Evolutionary conservation across 371 early-diverging fungal genomes (phyloP).

Genomic region (Actinomortierella ambigua): DNA sequence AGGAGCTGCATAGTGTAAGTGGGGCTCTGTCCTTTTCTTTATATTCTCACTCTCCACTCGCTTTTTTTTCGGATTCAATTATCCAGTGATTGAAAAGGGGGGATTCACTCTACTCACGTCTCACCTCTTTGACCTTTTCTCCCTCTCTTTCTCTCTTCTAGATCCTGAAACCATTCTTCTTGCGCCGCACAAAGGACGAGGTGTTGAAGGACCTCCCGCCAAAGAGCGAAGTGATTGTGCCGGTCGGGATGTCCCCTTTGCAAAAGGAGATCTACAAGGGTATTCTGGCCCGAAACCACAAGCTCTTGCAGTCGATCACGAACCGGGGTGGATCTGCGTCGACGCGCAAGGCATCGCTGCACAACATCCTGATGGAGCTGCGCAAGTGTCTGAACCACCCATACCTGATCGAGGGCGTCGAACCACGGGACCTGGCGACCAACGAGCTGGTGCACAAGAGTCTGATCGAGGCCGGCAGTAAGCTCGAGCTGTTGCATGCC

Average conservation of each 20-base stretch:
- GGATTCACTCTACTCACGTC: no score
- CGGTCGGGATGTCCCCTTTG: conserved; percentile 74
- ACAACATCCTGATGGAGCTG: conserved; percentile 72
- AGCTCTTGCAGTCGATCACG: conserved; percentile 52
- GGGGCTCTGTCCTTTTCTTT: no score
- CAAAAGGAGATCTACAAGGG: conserved; percentile 85
- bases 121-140: no score
- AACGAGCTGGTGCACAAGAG: conserved; percentile 72
- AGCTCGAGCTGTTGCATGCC: conserved; percentile 89
- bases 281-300: conserved; percentile 63
- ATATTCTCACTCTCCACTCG: neutral
- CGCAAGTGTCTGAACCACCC: conserved; percentile 91
- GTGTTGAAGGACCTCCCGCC: conserved; percentile 88
- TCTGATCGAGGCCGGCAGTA: conserved; percentile 87
- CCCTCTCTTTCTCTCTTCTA: neutral
- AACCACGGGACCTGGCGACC: conserved; percentile 70
- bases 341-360: conserved; percentile 37
- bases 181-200: conserved; percentile 90
- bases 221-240: conserved; percentile 88
- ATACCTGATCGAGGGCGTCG: conserved; percentile 87
- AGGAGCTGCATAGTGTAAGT: conserved; percentile 48
- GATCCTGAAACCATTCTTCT: conserved; percentile 80
- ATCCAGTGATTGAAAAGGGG: no score
- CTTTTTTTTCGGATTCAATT: neutral
- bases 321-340: conserved; percentile 33